Percentiles rank a stretch among this genome's conserved stretches.
Evolutionary conservation across 2,329 filamentous ascomycete species (phyloP).

Genomic region (Penicillium hesseltinei): DNA sequence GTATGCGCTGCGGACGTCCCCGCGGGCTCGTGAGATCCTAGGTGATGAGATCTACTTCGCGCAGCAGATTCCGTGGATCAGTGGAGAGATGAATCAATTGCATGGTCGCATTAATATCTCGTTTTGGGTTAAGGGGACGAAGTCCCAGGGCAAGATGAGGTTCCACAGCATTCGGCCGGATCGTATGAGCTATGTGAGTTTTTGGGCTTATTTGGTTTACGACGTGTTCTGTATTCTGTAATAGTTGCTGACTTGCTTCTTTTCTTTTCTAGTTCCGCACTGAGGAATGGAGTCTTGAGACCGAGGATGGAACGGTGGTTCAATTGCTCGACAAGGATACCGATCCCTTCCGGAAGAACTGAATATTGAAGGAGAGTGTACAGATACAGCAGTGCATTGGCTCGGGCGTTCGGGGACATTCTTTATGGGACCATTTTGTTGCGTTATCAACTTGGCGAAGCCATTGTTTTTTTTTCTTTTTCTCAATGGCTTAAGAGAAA

Average conservation of each 20-base stretch:
- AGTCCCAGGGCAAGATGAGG: constrained; percentile 67
- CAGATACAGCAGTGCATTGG: constrained; percentile 25
- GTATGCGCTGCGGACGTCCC: constrained; percentile 83
- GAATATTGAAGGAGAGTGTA: constrained; percentile 42
- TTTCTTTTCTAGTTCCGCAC: constrained; percentile 68
- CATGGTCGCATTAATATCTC: constrained; percentile 84
- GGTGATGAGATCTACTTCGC: constrained; percentile 86
- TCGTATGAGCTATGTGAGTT: constrained; percentile 58
- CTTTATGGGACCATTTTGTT: constrained; percentile 13
- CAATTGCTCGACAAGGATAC: constrained; percentile 69
- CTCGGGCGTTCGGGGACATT: constrained; percentile 22
- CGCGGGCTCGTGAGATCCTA: constrained; percentile 69
- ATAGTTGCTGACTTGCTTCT: background rate
- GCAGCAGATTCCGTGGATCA: constrained; percentile 77
- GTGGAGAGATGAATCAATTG: constrained; percentile 86
- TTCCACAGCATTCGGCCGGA: constrained; percentile 74
- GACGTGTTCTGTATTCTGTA: background rate
- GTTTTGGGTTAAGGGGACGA: constrained; percentile 82
- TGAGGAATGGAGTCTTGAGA: constrained; percentile 81
- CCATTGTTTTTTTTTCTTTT: background rate
- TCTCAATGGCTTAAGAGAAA: constrained; percentile 1
- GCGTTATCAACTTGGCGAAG: constrained; percentile 3
- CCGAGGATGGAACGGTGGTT: constrained; percentile 63
- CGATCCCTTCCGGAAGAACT: constrained; percentile 63
- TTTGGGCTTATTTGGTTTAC: background rate